phyloP scores from a whole-genome alignment of 1,139 yeast species.

The Candida mesenterica region DNA sequence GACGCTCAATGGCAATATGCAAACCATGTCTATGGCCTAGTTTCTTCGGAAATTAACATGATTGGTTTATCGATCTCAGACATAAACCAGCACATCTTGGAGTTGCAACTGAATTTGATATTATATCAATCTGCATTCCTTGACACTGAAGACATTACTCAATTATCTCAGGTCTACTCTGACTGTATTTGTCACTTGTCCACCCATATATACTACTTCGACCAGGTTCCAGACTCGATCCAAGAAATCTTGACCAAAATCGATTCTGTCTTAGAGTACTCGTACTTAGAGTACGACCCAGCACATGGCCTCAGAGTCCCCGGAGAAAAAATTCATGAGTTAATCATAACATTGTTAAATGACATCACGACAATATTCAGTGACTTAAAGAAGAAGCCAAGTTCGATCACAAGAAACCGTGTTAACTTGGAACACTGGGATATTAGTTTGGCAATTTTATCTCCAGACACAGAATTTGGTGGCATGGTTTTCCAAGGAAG shows the following conservation, averaged over 20 bases:
- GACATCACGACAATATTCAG: conserved; percentile 35
- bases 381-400: conserved; percentile 28
- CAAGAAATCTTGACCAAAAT: conserved; percentile 50
- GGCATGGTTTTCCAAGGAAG: not conserved
- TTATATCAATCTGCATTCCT: conserved; percentile 25
- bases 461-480: conserved; percentile 26
- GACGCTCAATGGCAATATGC: conserved; percentile 50
- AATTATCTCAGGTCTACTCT: conserved; percentile 34
- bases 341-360: conserved; percentile 31
- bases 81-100: conserved; percentile 61
- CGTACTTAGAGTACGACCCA: conserved; percentile 16
- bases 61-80: conserved; percentile 90
- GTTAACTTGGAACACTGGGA: conserved; percentile 48
- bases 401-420: conserved; percentile 39
- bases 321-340: conserved; percentile 20
- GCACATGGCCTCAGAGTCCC: conserved; percentile 10
- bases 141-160: conserved; percentile 21
- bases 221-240: conserved; percentile 76
- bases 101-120: conserved; percentile 53
- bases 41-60: conserved; percentile 79
- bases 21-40: conserved; percentile 57
- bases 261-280: conserved; percentile 30
- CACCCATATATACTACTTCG: conserved; percentile 72
- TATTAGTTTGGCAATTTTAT: conserved; percentile 33
- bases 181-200: conserved; percentile 62